Evolutionary conservation across 768 basidiomycete genomes (phyloP), one percentile per base, ranked within the genome.

Genomic region (Podaxis rugospora): DNA sequence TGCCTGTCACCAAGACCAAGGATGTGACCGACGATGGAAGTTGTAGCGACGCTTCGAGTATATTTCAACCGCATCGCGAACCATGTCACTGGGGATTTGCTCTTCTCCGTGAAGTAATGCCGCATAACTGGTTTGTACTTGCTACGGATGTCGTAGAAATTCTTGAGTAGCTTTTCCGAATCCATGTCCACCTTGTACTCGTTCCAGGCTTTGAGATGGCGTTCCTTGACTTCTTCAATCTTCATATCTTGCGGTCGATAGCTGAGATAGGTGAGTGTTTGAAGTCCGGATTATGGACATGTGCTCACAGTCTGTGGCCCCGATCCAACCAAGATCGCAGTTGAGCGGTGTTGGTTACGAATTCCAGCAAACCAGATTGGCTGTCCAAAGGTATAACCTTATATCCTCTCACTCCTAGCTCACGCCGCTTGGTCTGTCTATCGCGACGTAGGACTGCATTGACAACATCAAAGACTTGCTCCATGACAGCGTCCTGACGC

Each of bases 401-500:
- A 74, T 98, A 99, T 7, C 85, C 88, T 18, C 94, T 82, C 58
- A 97, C 85, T 44, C 78, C 76, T 23, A 99, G 78, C 42, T 84
- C 75, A 9, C 97, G 86, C 55, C 83, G 80, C 55, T 81, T 79
- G 0, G 95, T 94, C 66, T 91, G 86, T 35, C 86, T 79, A 70
- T 99, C 94, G 16, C 78, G 78, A 1, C 68, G 68, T 14, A 99
- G 80, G 1, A 98, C 81, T 7, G 81, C 74, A 64, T 98, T 98
- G 59, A 95, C 89, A 18, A 98, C 80, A 18, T 85, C 85, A 68
- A 99, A 99, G 1, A 97, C 93, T 73, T 99, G 97, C 68, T 98
- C 93, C 95, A 99, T 98, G 55, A 98, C 94, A 0, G 95, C 95
- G 69, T 99, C 97, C 73, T 99, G 97, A 42, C 97, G 87, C 50